A percentile compares a stretch with the other conserved stretches of the same genome.
Evolutionary conservation across 345 rosid species (phyloP).

Genomic region (Diplotaxis tenuifolia): DNA sequence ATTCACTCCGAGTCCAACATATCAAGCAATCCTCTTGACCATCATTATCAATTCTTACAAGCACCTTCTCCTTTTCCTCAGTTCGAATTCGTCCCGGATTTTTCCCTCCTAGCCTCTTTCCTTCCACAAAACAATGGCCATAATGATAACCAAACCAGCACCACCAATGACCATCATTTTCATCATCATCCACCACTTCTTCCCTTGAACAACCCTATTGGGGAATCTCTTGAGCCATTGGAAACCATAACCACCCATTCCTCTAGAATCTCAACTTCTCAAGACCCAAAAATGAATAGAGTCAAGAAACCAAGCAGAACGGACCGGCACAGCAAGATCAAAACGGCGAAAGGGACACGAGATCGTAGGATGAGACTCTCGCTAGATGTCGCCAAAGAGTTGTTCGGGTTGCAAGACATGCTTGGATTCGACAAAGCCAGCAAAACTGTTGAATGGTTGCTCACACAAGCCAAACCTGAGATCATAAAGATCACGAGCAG

Average conservation of each 20-base stretch:
- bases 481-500: slow-evolving; percentile 46
- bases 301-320: slow-evolving; percentile 48
- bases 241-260: slow-evolving; percentile 34
- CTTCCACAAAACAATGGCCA: slow-evolving; percentile 23
- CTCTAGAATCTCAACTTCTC: slow-evolving; percentile 24
- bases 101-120: slow-evolving; percentile 27
- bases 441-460: slow-evolving; percentile 85
- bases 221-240: slow-evolving; percentile 30
- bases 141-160: slow-evolving; percentile 18
- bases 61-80: slow-evolving; percentile 53
- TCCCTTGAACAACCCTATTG: slow-evolving; percentile 24
- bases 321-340: slow-evolving; percentile 87
- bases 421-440: slow-evolving; percentile 79
- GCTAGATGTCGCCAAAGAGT: slow-evolving; percentile 61
- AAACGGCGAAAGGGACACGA: slow-evolving; percentile 75
- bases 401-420: slow-evolving; percentile 82
- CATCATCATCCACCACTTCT: slow-evolving; percentile 27
- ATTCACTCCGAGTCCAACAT: slow-evolving; percentile 22
- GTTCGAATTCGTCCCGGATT: slow-evolving; percentile 38
- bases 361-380: slow-evolving; percentile 90
- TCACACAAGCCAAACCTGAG: slow-evolving; percentile 55
- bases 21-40: slow-evolving; percentile 25
- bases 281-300: slow-evolving; percentile 27
- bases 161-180: slow-evolving; percentile 14
- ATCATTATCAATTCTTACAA: slow-evolving; percentile 26